These are phyloP conservation scores for Raffaelea ambrosiae DNA, from an alignment of 2,329 filamentous ascomycete species.

Conservation along the genomic window DNA sequence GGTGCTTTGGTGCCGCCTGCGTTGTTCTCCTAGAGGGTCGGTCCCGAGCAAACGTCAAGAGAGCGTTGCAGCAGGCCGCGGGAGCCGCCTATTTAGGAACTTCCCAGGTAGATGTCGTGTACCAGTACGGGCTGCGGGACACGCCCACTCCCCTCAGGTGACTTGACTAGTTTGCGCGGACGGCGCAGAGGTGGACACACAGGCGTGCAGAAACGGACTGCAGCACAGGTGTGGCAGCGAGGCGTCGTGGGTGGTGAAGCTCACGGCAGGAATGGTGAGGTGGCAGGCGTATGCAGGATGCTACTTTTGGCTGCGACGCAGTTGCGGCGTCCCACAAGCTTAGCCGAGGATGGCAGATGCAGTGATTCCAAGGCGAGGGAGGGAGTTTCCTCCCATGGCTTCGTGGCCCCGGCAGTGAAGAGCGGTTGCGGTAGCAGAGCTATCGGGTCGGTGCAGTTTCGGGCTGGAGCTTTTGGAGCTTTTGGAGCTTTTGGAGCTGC, in stretches of 20 bases:
- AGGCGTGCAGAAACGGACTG: no score
- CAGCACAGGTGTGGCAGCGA: background rate
- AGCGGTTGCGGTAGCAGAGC: background rate
- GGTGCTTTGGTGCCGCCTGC: no score
- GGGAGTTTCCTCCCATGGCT: constrained; percentile 9
- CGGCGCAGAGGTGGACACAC: no score
- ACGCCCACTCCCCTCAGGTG: no score
- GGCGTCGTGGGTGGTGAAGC: background rate
- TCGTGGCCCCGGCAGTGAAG: constrained; percentile 1
- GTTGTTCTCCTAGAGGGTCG: no score
- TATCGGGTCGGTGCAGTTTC: no score
- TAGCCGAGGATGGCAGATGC: constrained; percentile 10
- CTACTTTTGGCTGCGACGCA: constrained; percentile 12
- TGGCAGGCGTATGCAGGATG: constrained; percentile 13
- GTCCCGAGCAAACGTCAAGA: no score
- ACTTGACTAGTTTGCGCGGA: no score
- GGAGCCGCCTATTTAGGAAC: no score
- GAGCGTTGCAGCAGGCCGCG: no score
- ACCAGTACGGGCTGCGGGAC: no score
- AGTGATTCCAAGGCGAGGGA: constrained; percentile 5
- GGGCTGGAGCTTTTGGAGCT: background rate
- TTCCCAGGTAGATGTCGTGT: no score
- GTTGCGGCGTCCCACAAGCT: constrained; percentile 10
- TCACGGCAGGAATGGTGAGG: background rate
- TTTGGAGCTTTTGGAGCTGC: background rate